These are phyloP conservation scores for Biancaea sappan DNA, from an alignment of 306 rosid genomes.

Conservation along the genomic window DNA sequence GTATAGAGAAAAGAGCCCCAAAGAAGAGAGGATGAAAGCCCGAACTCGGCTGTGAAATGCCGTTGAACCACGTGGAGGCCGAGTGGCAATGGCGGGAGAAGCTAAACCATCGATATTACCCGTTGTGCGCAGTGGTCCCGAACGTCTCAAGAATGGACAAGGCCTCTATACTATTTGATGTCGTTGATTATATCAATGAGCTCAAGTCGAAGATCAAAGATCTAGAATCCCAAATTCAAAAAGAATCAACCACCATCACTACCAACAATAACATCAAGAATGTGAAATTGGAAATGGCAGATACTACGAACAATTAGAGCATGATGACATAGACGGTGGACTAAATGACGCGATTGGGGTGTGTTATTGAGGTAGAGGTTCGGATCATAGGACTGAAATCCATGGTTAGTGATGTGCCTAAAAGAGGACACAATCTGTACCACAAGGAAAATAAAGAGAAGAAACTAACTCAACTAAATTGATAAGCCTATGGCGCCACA, in stretches of 20 bases:
- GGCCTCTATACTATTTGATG: conserved; percentile 79
- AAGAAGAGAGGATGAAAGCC: conserved; percentile 81
- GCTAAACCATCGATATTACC: conserved; percentile 84
- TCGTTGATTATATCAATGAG: conserved; percentile 74
- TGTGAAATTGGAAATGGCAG: conserved; percentile 49
- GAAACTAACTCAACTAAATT: too few species aligned
- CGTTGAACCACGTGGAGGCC: conserved; percentile 83
- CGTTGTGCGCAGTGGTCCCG: conserved; percentile 80
- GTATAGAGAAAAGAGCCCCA: conserved; percentile 31
- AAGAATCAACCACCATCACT: background rate
- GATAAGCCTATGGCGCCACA: too few species aligned
- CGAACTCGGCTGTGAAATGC: conserved; percentile 45
- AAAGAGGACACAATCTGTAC: too few species aligned
- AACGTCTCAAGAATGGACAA: conserved; percentile 97
- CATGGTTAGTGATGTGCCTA: too few species aligned
- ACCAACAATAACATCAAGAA: conserved; percentile 29
- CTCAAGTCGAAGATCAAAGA: conserved; percentile 63
- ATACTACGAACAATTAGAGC: conserved; percentile 62
- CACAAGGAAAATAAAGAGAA: too few species aligned
- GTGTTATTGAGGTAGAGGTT: conserved; percentile 64
- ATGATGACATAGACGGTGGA: conserved; percentile 52
- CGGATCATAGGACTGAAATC: conserved; percentile 70
- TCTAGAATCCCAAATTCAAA: conserved; percentile 49
- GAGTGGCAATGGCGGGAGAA: conserved; percentile 92
- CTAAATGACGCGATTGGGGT: conserved; percentile 27